These are phyloP conservation scores for Trametes versicolor DNA, from an alignment of 1,284 basidiomycete species.

Conservation along the genomic window DNA sequence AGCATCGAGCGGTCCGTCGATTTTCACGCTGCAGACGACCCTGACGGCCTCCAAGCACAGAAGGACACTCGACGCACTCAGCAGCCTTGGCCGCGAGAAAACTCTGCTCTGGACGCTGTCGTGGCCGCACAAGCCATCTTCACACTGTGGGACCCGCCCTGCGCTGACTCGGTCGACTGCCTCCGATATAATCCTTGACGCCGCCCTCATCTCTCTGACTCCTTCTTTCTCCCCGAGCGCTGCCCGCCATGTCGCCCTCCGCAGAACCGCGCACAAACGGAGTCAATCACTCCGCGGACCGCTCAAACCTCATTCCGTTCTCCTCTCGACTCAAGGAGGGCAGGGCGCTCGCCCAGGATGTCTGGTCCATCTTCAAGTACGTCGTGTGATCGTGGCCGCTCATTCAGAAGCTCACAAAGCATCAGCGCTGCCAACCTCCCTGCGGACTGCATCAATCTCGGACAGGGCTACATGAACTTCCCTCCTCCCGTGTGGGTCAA, in stretches of 20 bases:
- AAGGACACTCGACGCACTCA: background rate
- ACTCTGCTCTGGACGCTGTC: background rate
- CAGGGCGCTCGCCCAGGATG: conserved; percentile 82
- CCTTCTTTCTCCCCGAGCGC: conserved; percentile 12
- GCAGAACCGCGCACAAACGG: conserved; percentile 25
- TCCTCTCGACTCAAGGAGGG: conserved; percentile 78
- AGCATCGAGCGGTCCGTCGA: background rate
- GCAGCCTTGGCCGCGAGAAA: background rate
- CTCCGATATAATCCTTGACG: conserved; percentile 9
- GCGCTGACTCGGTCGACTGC: conserved; percentile 13
- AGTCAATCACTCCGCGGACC: conserved; percentile 44
- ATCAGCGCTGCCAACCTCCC: conserved; percentile 86
- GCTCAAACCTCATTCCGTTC: conserved; percentile 65
- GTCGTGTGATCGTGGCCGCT: conserved; percentile 39
- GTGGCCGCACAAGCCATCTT: conserved; percentile 2
- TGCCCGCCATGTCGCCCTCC: conserved; percentile 23
- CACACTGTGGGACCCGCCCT: conserved; percentile 19
- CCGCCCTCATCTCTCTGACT: conserved; percentile 11
- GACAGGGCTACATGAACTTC: conserved; percentile 96
- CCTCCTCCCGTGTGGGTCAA: conserved; percentile 87
- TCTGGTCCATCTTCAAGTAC: conserved; percentile 95
- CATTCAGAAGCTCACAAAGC: conserved; percentile 26
- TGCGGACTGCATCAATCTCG: conserved; percentile 89
- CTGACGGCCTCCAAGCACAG: background rate
- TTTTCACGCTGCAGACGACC: background rate